Base-by-base conservation (phyloP, 345 rosid genomes). In the Luvunga scandens region DNA sequence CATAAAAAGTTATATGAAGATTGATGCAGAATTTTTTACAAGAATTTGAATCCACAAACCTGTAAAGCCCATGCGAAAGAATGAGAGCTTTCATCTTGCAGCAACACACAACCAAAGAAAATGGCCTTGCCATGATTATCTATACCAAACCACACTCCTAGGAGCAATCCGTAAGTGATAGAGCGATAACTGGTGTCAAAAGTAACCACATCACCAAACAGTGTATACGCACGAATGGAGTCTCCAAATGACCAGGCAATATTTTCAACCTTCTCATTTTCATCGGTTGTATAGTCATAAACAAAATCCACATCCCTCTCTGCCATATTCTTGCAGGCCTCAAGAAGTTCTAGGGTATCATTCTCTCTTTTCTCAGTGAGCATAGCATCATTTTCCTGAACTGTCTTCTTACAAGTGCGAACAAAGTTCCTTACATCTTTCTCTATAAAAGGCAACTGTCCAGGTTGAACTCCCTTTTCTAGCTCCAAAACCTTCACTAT, bases 381-480 rank as follows among this genome's bases (percentile, higher is more conserved):
- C 72, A 89, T 75, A 84, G 94, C 97, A 87, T 93, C 99, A 69
- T 87, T 92, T 84, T 93, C 97, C 80, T 90, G 94, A 83, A 93
- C 90, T 31, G 88, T 87, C 86, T 89, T 95, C 88, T 91, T 95
- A 81, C 97, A 90, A 2, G 91, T 88, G 77, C 96, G 89, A 53
- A 95, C 91, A 75, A 95, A 95, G 80, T 95, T 95, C 55, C 99
- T 90, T 73, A 95, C 98, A 81, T 95, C 98, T 77, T 92, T 95
- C 84, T 95, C 98, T 48, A 95, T 91, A 79, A 90, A 95, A 57
- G 98, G 97, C 76, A 95, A 80, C 25, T 95, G 91, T 6, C 98
- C 98, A 48, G 94, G 85, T 79, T 87, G 94, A 63, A 93, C 91
- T 64, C 99, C 97, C 71, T 89, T 95, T 75, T 93, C 99, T 69